Base-by-base conservation (phyloP, 2,329 filamentous ascomycete genomes). In the Fusarium tjaetaba region DNA sequence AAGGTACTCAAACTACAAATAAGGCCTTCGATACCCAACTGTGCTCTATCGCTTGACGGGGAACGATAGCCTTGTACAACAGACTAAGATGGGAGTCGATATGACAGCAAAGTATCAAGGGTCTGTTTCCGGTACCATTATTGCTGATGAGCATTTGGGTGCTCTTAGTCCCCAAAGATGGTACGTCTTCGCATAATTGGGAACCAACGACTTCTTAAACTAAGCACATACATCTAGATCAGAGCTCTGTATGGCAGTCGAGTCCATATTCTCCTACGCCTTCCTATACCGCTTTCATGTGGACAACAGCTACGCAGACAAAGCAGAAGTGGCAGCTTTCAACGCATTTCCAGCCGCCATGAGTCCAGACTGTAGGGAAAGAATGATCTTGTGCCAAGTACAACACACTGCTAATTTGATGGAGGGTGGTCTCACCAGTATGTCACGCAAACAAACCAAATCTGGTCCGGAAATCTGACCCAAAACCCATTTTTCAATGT, bases 161-260 rank as follows among this genome's bases (percentile, higher is more conserved):
- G 41, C 41, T 2, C 41, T 24, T 11, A 43, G n/a, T 43, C 41
- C 41, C 4, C 41, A 43, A 24, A 43, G n/a, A 43, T n/a, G 41
- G n/a, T 43, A 24, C 6, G 42, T 43, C 10, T 13, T 16, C 5
- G 7, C 24, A 4, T 24, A 15, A 8, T 43, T 24, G 6, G 6
- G 6, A 13, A 18, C 2, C 10, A n/a, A 5, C n/a, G 8, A 24
- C 13, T 11, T 5, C 11, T 43, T 4, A 8, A 5, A 13, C n/a
- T 24, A 24, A 43, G 13, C 11, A 18, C 6, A 18, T 18, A 4
- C 1, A 24, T 24, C 15, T 13, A 43, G 42, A 4, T 43, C 42
- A 24, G 42, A 43, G 15, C 42, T 43, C 42, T 43, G n/a, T 24
- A 43, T 43, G 41, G 10, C 41, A 11, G 41, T 43, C 4, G n/a